phyloP scores from a whole-genome alignment of 2,329 filamentous ascomycete genomes.

The Salinomyces thailandicus region DNA sequence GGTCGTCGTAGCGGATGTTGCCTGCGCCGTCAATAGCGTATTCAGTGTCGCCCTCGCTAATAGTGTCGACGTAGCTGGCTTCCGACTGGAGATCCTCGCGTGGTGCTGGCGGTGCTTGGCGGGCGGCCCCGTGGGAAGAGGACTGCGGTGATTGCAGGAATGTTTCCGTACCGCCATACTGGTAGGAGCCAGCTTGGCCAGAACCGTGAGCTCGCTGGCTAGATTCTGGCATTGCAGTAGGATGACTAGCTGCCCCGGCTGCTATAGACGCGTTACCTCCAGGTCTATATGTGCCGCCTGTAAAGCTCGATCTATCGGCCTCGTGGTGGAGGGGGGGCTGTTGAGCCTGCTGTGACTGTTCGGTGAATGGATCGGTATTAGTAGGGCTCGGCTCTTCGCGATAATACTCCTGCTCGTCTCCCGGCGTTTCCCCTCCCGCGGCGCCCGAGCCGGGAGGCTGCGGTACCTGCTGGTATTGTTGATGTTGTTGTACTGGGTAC shows the following conservation, averaged over 20 bases:
- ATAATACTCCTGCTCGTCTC: constrained; percentile 36
- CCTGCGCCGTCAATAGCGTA: constrained; percentile 55
- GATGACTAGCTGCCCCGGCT: background rate
- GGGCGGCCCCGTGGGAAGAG: constrained; percentile 8
- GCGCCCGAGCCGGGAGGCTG: constrained; percentile 11
- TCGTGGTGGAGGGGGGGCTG: constrained; percentile 28
- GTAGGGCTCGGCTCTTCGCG: constrained; percentile 45
- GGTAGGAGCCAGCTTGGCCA: constrained; percentile 32
- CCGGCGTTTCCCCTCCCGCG: constrained; percentile 18
- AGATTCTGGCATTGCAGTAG: background rate
- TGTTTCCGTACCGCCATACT: constrained; percentile 31
- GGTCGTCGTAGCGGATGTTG: constrained; percentile 50
- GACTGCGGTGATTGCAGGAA: constrained; percentile 22
- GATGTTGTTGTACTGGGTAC: constrained; percentile 13
- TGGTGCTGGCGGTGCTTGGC: constrained; percentile 25
- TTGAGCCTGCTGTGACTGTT: constrained; percentile 28
- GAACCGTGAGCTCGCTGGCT: constrained; percentile 7
- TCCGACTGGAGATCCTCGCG: constrained; percentile 15
- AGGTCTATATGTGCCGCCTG: constrained; percentile 22
- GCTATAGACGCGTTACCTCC: background rate
- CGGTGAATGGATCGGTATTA: constrained; percentile 53
- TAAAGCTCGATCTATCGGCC: constrained; percentile 26
- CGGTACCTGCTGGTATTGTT: constrained; percentile 19
- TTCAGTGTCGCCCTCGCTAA: constrained; percentile 61
- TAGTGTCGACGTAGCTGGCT: constrained; percentile 31